These are phyloP conservation scores for Trypanosoma vivax DNA, from an alignment of 208 protist genomes.

Conservation along the genomic window DNA sequence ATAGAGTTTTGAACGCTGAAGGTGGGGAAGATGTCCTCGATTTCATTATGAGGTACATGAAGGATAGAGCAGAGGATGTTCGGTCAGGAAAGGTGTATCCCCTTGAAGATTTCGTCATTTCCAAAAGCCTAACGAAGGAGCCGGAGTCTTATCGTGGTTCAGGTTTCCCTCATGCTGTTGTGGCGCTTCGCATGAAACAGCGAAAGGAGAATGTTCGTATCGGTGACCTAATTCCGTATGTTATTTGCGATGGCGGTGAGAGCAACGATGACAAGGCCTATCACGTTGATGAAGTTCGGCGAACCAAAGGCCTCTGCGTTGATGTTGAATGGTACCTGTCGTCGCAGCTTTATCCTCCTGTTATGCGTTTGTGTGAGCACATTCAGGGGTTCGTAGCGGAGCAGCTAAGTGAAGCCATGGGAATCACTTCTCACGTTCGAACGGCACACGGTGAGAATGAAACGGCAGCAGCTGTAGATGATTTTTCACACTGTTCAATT, in stretches of 20 bases:
- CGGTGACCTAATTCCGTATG: conserved; percentile 95
- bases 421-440: conserved; percentile 37
- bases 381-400: conserved; percentile 84
- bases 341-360: conserved; percentile 92
- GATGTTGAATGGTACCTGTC: conserved; percentile 93
- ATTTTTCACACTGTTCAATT: conserved; percentile 68
- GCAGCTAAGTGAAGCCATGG: conserved; percentile 85
- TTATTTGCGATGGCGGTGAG: conserved; percentile 91
- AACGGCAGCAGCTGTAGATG: conserved; percentile 27
- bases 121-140: conserved; percentile 95
- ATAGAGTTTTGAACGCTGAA: conserved; percentile 89
- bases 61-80: conserved; percentile 65
- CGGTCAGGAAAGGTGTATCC: conserved; percentile 46
- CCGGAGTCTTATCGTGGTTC: conserved; percentile 94
- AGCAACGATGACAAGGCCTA: conserved; percentile 64
- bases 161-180: conserved; percentile 91
- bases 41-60: conserved; percentile 91
- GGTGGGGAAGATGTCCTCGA: conserved; percentile 84
- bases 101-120: conserved; percentile 96
- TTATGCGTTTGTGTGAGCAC: conserved; percentile 91
- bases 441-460: conserved; percentile 13
- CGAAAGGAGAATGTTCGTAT: conserved; percentile 88
- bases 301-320: conserved; percentile 45
- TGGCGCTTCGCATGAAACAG: conserved; percentile 91
- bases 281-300: conserved; percentile 84